phyloP scores from a whole-genome alignment of 2,329 filamentous ascomycete species.

The Aureobasidium leucospermi region DNA sequence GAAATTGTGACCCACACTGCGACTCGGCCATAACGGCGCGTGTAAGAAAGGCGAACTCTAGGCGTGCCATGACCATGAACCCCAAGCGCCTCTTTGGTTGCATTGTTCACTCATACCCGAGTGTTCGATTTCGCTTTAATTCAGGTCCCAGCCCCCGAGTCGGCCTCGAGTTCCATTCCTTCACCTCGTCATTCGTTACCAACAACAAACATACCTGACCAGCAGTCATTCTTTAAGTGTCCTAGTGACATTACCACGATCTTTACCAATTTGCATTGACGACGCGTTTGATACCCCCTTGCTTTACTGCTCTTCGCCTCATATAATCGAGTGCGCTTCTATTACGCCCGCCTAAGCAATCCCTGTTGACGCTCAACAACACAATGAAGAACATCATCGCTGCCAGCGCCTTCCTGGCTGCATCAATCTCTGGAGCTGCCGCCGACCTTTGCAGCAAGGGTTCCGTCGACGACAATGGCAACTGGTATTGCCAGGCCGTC shows the following conservation, averaged over 20 bases:
- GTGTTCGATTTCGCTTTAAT: slow-evolving; percentile 2
- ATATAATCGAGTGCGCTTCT: slow-evolving; percentile 8
- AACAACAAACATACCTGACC: slow-evolving; percentile 12
- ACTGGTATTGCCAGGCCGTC: slow-evolving; percentile 61
- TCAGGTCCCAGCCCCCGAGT: slow-evolving; percentile 4
- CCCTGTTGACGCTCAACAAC: background rate
- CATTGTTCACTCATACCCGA: slow-evolving; percentile 4
- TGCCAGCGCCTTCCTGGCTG: slow-evolving; percentile 15
- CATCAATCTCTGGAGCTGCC: slow-evolving; percentile 15
- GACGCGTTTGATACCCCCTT: slow-evolving; percentile 14
- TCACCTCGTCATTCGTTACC: slow-evolving; percentile 15
- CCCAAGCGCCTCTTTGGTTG: background rate
- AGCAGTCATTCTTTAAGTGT: slow-evolving; percentile 16
- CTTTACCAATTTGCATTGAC: slow-evolving; percentile 12
- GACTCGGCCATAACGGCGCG: slow-evolving; percentile 10
- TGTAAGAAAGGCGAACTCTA: slow-evolving; percentile 9
- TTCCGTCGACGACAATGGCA: slow-evolving; percentile 38
- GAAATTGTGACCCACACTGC: slow-evolving; percentile 11
- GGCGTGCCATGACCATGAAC: slow-evolving; percentile 6
- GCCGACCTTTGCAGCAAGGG: slow-evolving; percentile 24
- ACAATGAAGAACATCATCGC: slow-evolving; percentile 15
- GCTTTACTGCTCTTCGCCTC: slow-evolving; percentile 7
- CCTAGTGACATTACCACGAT: slow-evolving; percentile 7
- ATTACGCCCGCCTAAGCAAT: background rate
- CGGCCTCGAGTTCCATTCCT: slow-evolving; percentile 9